phyloP scores from a whole-genome alignment of 164 flowering plant genomes.

The Vitis rotundifolia region DNA sequence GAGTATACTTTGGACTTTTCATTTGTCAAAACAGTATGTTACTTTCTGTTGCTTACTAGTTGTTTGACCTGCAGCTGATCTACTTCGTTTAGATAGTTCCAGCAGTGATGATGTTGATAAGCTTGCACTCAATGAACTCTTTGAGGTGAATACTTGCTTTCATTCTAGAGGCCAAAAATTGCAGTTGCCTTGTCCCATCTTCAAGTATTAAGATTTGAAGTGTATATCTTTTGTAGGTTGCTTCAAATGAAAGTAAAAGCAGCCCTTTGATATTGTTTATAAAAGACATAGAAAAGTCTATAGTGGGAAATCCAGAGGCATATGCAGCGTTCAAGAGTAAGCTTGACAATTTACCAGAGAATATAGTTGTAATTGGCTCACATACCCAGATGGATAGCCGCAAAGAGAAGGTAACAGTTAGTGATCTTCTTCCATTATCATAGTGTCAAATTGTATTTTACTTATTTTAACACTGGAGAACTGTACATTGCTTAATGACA shows the following conservation, averaged over 20 bases:
- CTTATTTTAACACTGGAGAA: too few relatives aligned
- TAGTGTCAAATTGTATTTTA: too few relatives aligned
- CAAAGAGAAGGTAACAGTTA: slow-evolving; percentile 74
- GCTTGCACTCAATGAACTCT: slow-evolving; percentile 66
- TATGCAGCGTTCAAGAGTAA: slow-evolving; percentile 49
- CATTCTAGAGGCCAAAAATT: neutral
- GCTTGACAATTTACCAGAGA: slow-evolving; percentile 70
- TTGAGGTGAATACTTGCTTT: slow-evolving; percentile 59
- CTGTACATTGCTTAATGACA: too few relatives aligned
- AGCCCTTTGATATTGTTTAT: slow-evolving; percentile 63
- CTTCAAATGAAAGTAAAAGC: slow-evolving; percentile 54
- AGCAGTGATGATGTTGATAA: slow-evolving; percentile 67
- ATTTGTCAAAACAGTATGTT: neutral
- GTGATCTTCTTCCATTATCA: neutral
- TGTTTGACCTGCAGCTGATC: slow-evolving; percentile 49
- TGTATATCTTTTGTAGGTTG: slow-evolving; percentile 51
- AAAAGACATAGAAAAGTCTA: slow-evolving; percentile 82
- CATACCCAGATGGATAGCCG: slow-evolving; percentile 74
- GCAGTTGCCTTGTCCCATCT: neutral
- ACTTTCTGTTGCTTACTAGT: neutral
- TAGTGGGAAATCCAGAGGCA: slow-evolving; percentile 57
- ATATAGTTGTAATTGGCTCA: slow-evolving; percentile 77
- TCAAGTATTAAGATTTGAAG: neutral
- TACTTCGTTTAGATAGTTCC: slow-evolving; percentile 57
- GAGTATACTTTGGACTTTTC: neutral